Base-by-base conservation (phyloP, 352 stramenopile species). In the Phytophthora palmivora region DNA sequence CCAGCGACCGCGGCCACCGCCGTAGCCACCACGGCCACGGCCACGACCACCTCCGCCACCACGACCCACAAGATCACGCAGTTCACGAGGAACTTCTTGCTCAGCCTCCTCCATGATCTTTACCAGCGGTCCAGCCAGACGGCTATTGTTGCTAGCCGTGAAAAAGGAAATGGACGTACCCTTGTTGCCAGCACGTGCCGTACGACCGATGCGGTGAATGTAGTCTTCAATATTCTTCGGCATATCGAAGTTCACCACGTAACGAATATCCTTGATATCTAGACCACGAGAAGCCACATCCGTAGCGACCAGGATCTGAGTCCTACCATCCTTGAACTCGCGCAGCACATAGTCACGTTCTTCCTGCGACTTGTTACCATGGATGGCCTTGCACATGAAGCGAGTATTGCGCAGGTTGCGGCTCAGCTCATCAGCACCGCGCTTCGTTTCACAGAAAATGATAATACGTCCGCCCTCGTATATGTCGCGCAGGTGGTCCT, bases 161-260 rank as follows among this genome's bases (percentile, higher is more conserved):
- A 99, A 97, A 73, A 98, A 98, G n/a, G 91, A 97, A 36, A 98
- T 84, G 2, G 95, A 88, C 3, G 80, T 95, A 33, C 96, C 96
- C 70, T 97, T 99, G 50, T 97, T 96, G 14, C 96, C 96, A 42
- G 95, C 97, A 80, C 98, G 95, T n/a, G 96, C 98, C 9, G 97
- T 99, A 92, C 98, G 95, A 63, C 97, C 97, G 59, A 99, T 98
- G 58, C 97, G 89, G 70, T 99, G 97, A 49, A 99, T 96, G 78
- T 99, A 99, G 70, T 97, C 95, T 66, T 99, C 98, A 47, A 99
- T 97, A 73, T 99, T 99, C 63, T 98, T 98, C 38, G 97, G 96
- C 75, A 99, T 98, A 74, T 99, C 96, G 69, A 99, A 99, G 82
- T 99, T 99, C 47, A 99, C 96, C 14, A 99, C 97, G 74, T 98